Percentiles rank a stretch among this genome's conserved stretches.
Evolutionary conservation across 352 stramenopile genomes (phyloP).

Genomic region (Labyrinthula sp.): DNA sequence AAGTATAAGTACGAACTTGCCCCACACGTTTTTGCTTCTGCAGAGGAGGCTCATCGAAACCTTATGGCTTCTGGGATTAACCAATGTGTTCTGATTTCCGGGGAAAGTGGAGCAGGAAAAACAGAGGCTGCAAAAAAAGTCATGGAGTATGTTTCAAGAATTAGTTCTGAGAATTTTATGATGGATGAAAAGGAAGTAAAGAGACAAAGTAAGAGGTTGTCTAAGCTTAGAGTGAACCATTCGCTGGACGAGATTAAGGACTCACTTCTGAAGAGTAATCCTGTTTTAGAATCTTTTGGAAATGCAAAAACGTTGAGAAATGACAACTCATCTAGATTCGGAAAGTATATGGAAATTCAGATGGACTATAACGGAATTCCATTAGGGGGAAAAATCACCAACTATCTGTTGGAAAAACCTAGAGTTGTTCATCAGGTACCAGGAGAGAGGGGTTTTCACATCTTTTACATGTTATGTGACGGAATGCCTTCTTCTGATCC

Average conservation of each 20-base stretch:
- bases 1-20: constrained; percentile 51
- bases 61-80: constrained; percentile 58
- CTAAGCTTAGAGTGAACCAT: constrained; percentile 7
- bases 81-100: constrained; percentile 72
- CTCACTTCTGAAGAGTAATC: constrained; percentile 73
- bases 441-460: constrained; percentile 66
- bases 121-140: constrained; percentile 83
- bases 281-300: constrained; percentile 91
- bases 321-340: constrained; percentile 84
- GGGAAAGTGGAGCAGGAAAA: constrained; percentile 73
- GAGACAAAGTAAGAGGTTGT: constrained; percentile 8
- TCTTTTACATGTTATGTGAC: constrained; percentile 65
- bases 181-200: constrained; percentile 2
- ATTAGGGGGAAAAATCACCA: constrained; percentile 46
- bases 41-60: constrained; percentile 60
- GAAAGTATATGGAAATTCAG: constrained; percentile 90
- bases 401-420: constrained; percentile 69
- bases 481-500: constrained; percentile 23
- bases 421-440: constrained; percentile 54
- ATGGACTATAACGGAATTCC: constrained; percentile 73
- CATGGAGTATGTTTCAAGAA: constrained; percentile 62
- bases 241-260: constrained; percentile 45
- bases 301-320: constrained; percentile 92
- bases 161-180: constrained; percentile 44
- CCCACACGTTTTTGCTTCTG: constrained; percentile 64